Conservation (phyloP, 805 yeast genomes). For the Sugiyamaella boreocaroliniensis region DNA sequence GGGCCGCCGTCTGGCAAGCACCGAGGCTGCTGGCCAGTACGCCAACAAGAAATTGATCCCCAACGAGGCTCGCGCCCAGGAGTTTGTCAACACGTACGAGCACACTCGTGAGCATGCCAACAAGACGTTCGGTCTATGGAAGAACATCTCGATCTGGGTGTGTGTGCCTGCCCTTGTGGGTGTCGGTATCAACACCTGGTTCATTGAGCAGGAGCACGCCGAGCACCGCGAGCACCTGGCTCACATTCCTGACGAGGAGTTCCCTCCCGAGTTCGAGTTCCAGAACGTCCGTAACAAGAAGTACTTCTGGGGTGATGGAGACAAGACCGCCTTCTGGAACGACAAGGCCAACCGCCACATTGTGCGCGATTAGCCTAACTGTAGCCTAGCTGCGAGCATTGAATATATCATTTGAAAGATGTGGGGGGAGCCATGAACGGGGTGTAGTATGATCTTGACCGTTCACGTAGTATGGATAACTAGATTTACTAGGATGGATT, state of each 20-base stretch:
- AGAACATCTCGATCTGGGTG: slow-evolving; percentile 68
- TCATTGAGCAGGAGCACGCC: slow-evolving; percentile 81
- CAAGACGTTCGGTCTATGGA: slow-evolving; percentile 74
- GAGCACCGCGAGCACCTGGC: slow-evolving; percentile 59
- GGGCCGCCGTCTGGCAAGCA: slow-evolving; percentile 8
- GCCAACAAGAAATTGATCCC: slow-evolving; percentile 21
- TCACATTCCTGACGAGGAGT: slow-evolving; percentile 74
- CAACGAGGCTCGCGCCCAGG: slow-evolving; percentile 62
- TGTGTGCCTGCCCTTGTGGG: slow-evolving; percentile 77
- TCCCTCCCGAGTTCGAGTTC: slow-evolving; percentile 88
- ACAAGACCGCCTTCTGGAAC: slow-evolving; percentile 96
- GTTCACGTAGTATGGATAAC: too few species aligned
- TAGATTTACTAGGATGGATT: too few species aligned
- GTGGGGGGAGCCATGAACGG: too few species aligned
- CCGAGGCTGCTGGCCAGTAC: slow-evolving; percentile 5
- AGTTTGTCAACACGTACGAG: slow-evolving; percentile 52
- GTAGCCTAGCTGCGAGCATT: background rate
- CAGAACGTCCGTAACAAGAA: slow-evolving; percentile 82
- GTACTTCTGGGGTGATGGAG: slow-evolving; percentile 99
- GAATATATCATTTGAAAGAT: background rate
- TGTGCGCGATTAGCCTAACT: slow-evolving; percentile 4
- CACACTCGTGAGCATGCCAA: slow-evolving; percentile 75
- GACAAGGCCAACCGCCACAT: slow-evolving; percentile 79
- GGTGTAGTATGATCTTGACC: too few species aligned
- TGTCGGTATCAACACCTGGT: slow-evolving; percentile 74